A percentile compares a stretch with the other conserved stretches of the same genome.
These are phyloP conservation scores for Phytophthora aleatoria DNA, from an alignment of 352 stramenopile genomes.

Conservation along the genomic window DNA sequence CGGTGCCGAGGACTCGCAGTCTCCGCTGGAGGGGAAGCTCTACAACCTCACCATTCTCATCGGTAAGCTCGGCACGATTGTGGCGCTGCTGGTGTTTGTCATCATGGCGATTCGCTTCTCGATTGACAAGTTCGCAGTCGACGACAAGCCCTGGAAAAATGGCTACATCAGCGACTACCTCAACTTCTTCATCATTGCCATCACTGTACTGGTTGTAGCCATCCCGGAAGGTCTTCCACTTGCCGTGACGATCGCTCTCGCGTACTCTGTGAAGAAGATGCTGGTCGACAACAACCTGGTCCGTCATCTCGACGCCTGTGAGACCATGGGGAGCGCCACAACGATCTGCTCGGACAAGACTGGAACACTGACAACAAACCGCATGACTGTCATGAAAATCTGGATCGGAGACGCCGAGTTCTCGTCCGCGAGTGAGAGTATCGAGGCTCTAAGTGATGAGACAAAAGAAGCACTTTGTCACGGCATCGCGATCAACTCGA, in stretches of 20 bases:
- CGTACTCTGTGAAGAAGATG: constrained; percentile 92
- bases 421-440: constrained; percentile 25
- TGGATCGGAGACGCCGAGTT: constrained; percentile 65
- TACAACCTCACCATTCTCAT: constrained; percentile 61
- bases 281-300: constrained; percentile 84
- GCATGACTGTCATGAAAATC: constrained; percentile 93
- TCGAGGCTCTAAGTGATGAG: constrained; percentile 24
- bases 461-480: constrained; percentile 41
- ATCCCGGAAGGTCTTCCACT: constrained; percentile 96
- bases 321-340: constrained; percentile 93
- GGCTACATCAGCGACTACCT: constrained; percentile 49
- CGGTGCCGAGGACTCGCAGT: constrained; percentile 35
- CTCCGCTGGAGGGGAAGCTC: constrained; percentile 51
- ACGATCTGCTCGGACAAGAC: constrained; percentile 94
- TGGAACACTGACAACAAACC: constrained; percentile 97
- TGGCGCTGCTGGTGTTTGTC: constrained; percentile 63
- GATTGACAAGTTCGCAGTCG: constrained; percentile 41
- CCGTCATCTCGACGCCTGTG: constrained; percentile 74
- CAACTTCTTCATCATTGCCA: constrained; percentile 70
- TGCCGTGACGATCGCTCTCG: constrained; percentile 94
- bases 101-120: constrained; percentile 62
- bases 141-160: constrained; percentile 36
- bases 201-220: constrained; percentile 92
- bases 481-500: constrained; percentile 55
- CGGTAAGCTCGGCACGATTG: constrained; percentile 55